phyloP scores from a whole-genome alignment of 2,329 filamentous ascomycete genomes.

The Phialophora expanda region DNA sequence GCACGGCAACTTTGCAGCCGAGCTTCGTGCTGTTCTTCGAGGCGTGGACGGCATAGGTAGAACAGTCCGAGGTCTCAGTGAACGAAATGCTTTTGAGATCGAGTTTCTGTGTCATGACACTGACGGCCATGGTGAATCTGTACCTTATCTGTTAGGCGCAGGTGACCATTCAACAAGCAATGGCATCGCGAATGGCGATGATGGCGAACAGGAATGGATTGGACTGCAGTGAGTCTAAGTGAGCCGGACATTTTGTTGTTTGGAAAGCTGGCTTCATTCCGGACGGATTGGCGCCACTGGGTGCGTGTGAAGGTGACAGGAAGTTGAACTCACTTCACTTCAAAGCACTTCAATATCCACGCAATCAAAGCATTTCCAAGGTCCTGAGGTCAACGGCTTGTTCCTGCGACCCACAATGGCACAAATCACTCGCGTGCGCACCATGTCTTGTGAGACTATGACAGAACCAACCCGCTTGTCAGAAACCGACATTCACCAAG shows the following conservation, averaged over 20 bases:
- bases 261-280: background rate
- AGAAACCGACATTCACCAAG: background rate
- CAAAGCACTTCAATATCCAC: background rate
- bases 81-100: constrained; percentile 43
- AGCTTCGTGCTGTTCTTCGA: constrained; percentile 80
- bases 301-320: background rate
- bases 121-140: constrained; percentile 9
- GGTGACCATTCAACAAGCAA: constrained; percentile 13
- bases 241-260: background rate
- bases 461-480: background rate
- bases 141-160: background rate
- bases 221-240: constrained; percentile 31
- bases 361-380: background rate
- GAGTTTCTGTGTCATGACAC: constrained; percentile 38
- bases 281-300: background rate
- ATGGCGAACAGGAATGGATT: constrained; percentile 35
- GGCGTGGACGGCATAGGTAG: constrained; percentile 71
- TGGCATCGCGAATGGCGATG: constrained; percentile 19
- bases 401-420: background rate
- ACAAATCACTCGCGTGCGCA: background rate
- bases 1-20: constrained; percentile 77
- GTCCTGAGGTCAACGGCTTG: background rate
- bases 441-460: background rate
- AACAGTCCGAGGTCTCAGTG: constrained; percentile 42
- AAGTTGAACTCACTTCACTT: background rate